Base-by-base conservation (phyloP, 495 filamentous ascomycete genomes). In the Talaromyces ruber region DNA sequence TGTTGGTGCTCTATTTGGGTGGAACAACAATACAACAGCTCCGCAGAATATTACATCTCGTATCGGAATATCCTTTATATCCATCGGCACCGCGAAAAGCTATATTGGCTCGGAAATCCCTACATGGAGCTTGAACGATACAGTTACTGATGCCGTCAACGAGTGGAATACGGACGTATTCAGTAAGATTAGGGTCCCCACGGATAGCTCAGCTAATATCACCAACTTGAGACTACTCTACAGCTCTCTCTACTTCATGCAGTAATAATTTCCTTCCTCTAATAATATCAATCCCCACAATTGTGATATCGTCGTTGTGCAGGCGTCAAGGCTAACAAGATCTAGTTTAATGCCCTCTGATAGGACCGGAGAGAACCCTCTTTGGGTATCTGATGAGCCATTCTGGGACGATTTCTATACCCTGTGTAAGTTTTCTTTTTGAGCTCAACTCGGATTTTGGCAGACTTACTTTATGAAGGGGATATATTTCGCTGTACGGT, bases 351-450 rank as follows among this genome's bases (percentile, higher is more conserved):
- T 84, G 65, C 87, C 87, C 1, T 87, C 89, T 45, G 86, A 90
- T 62, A 86, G 89, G 62, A 89, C 87, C 0, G 86, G 87, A 0
- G 88, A 91, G 70, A 90, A 90, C 64, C 88, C 87, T 3, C 64
- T 85, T 1, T 91, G 87, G 85, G 64, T 82, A 4, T 86, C 81
- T 25, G 76, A 68, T 8, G 87, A 89, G 74, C 88, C 88, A 16
- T 89, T 84, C 60, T 91, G 84, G 71, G 88, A 91, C 69, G 87
- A 85, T 2, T 72, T 72, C 54, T 75, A 75, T 57, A 74, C 71
- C 4, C 66, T 74, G 62, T 74, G 72, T 74, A 47, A 65, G 73
- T 67, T 21, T 18, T 14, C 6, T 18, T 8, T n/a, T 24, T 50
- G n/a, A 9, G 6, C 11, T 25, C 18, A 21, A 21, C 24, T 18